Conservation (phyloP, 2,329 filamentous ascomycete species). For the Tolypocladium tropicale region DNA sequence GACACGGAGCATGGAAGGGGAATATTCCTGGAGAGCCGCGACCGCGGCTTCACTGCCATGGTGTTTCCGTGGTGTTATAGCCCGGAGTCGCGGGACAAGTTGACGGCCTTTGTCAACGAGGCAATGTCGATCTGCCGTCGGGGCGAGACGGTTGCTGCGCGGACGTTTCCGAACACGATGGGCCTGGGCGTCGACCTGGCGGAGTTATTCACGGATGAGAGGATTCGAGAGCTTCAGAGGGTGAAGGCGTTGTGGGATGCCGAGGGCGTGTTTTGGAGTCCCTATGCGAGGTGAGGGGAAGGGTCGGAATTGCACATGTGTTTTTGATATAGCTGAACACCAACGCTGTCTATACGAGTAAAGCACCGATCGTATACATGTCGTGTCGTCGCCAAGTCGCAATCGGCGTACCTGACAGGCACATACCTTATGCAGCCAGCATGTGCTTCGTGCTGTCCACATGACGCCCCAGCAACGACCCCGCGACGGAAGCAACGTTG, state of each 20-base stretch:
- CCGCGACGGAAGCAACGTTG: neutral
- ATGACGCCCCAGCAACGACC: neutral
- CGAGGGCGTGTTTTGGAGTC: slow-evolving; percentile 15
- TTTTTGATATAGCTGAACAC: too few relatives aligned
- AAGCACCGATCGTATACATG: too few relatives aligned
- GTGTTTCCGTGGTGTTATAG: slow-evolving; percentile 5
- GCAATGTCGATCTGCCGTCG: slow-evolving; percentile 5
- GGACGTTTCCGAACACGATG: slow-evolving; percentile 13
- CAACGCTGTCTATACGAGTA: too few relatives aligned
- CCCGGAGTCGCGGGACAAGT: slow-evolving; percentile 3
- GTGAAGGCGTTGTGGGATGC: slow-evolving; percentile 14
- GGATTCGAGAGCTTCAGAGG: slow-evolving; percentile 7
- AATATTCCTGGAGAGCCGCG: slow-evolving; percentile 11
- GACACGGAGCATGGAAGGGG: neutral
- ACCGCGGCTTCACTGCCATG: slow-evolving; percentile 8
- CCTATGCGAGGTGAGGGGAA: slow-evolving; percentile 3
- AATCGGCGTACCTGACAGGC: too few relatives aligned
- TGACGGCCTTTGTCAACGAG: slow-evolving; percentile 4
- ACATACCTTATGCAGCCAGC: neutral
- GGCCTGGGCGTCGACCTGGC: slow-evolving; percentile 7
- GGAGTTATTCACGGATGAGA: slow-evolving; percentile 10
- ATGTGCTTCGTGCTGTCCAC: neutral
- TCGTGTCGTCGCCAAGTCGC: too few relatives aligned
- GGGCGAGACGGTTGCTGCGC: slow-evolving; percentile 3
- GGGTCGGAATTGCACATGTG: too few relatives aligned